Conservation (phyloP, 176 grass and related monocot species). For the Oryza rufipogon region DNA sequence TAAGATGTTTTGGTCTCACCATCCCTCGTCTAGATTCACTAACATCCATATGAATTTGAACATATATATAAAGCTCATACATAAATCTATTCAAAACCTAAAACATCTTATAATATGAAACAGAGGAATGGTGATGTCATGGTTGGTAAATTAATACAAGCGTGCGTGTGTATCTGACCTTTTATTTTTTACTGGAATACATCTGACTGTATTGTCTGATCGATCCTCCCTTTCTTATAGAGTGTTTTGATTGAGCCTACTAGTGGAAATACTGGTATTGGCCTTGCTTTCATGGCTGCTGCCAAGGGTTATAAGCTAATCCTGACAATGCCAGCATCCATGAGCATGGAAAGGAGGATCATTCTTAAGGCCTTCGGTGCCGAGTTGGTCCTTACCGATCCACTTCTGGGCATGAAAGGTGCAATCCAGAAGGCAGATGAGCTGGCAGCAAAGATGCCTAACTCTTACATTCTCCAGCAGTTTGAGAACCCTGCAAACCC, state of each 20-base stretch:
- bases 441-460: conserved; percentile 47
- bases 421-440: conserved; percentile 55
- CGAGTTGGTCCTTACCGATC: conserved; percentile 52
- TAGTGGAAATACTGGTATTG: conserved; percentile 63
- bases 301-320: conserved; percentile 60
- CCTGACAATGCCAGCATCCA: conserved; percentile 59
- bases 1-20: no score
- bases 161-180: not conserved
- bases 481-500: conserved; percentile 69
- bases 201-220: not conserved
- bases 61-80: no score
- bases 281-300: conserved; percentile 62
- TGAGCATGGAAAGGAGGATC: conserved; percentile 58
- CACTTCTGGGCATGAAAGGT: conserved; percentile 54
- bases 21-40: no score
- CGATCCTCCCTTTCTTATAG: conserved; percentile 5
- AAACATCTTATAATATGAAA: no score
- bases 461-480: conserved; percentile 63
- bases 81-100: no score
- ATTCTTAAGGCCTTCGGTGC: conserved; percentile 59
- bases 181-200: not conserved
- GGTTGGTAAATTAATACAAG: not conserved
- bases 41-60: no score
- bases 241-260: conserved; percentile 64
- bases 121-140: not conserved